Percentiles rank a stretch among this genome's conserved stretches.
phyloP scores from a whole-genome alignment of 495 filamentous ascomycete genomes.

The Alectoria sarmentosa region DNA sequence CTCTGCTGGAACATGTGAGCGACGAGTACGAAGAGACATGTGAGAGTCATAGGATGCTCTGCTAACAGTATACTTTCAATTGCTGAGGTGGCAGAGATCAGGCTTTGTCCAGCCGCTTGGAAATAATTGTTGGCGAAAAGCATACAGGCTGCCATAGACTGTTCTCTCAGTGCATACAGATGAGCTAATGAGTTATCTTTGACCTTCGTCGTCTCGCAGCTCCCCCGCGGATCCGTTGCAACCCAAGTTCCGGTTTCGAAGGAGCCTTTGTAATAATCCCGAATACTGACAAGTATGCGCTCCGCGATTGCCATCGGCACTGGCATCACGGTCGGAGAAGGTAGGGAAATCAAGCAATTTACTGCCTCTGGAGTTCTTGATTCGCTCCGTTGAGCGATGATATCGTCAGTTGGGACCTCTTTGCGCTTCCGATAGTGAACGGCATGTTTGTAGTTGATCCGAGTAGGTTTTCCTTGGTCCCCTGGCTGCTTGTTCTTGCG shows the following conservation, averaged over 20 bases:
- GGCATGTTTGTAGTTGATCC: not conserved
- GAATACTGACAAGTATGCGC: constrained; percentile 1
- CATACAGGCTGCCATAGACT: not conserved
- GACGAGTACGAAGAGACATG: not conserved
- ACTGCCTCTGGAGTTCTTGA: constrained; percentile 17
- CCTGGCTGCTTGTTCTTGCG: constrained; percentile 17
- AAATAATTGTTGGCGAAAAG: not conserved
- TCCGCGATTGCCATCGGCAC: constrained; percentile 9
- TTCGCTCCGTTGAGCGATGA: constrained; percentile 3
- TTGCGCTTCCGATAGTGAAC: constrained; percentile 16
- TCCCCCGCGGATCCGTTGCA: not conserved
- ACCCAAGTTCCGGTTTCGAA: constrained; percentile 15
- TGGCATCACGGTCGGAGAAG: not conserved
- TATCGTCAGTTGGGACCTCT: constrained; percentile 7
- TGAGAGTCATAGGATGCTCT: not conserved
- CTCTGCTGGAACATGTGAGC: not conserved
- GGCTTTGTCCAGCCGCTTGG: not conserved
- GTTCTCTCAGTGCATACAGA: not conserved
- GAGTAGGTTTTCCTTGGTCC: not conserved
- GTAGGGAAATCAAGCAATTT: constrained; percentile 6
- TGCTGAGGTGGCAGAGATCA: not conserved
- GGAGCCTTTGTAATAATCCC: constrained; percentile 14
- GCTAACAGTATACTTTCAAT: not conserved
- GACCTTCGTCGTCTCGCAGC: not conserved
- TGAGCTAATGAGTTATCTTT: accelerated